phyloP scores from a whole-genome alignment of 176 grass and related monocot species.

The Triticum turgidum region DNA sequence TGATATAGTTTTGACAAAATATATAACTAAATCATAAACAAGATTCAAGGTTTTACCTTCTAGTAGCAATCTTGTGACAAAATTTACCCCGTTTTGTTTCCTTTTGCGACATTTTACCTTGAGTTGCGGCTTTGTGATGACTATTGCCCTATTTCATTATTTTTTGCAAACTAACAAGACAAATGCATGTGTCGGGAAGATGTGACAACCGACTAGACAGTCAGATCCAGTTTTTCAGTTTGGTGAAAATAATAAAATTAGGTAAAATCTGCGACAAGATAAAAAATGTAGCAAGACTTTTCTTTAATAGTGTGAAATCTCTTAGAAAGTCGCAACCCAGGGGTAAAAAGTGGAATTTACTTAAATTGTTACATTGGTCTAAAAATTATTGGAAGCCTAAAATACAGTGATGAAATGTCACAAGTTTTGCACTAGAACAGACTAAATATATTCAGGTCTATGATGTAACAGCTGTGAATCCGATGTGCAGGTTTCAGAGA shows the following conservation, averaged over 20 bases:
- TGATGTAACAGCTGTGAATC: not conserved
- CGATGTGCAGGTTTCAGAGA: constrained; percentile 24
- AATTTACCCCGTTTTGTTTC: not conserved
- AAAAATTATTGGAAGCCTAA: not conserved
- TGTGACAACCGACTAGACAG: not conserved
- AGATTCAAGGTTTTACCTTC: not conserved
- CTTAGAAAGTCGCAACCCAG: not conserved
- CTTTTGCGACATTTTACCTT: not conserved
- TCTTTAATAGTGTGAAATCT: not conserved
- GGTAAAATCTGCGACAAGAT: not conserved
- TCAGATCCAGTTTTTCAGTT: not conserved
- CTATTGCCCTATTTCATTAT: not conserved
- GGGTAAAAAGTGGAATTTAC: not conserved
- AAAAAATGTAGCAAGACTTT: not conserved
- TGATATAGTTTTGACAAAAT: not conserved
- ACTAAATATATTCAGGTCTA: not conserved
- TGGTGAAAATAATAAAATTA: not conserved
- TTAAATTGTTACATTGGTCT: not conserved
- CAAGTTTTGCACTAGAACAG: not conserved
- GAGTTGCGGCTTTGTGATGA: not conserved
- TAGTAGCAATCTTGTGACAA: not conserved
- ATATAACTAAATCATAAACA: not conserved
- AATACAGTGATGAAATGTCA: not conserved
- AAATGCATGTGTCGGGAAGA: not conserved
- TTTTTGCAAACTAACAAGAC: not conserved